phyloP scores from a whole-genome alignment of 129 eudicot species.

The Artemisia annua region DNA sequence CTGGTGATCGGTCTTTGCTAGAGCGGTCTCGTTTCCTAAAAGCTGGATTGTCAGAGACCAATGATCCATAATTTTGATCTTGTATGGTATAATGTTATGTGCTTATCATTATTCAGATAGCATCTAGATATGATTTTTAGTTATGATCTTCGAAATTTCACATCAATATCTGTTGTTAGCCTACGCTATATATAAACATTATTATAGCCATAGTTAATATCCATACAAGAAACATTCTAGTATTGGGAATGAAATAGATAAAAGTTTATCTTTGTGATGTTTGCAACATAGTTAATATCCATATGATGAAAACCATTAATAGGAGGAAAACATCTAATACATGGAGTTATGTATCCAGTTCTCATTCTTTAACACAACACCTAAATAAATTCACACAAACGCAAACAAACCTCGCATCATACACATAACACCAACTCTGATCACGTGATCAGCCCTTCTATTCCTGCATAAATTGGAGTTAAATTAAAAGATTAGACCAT shows the following conservation, averaged over 20 bases:
- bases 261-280: background rate
- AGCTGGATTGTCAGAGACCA: too few species aligned
- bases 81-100: too few species aligned
- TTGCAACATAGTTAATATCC: background rate
- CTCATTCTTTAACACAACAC: slow-evolving; percentile 28
- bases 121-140: too few species aligned
- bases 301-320: slow-evolving; percentile 18
- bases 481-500: background rate
- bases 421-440: slow-evolving; percentile 8
- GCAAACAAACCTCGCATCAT: slow-evolving; percentile 18
- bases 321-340: slow-evolving; percentile 1
- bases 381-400: slow-evolving; percentile 9
- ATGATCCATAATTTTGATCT: too few species aligned
- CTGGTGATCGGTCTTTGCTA: too few species aligned
- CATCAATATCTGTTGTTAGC: too few species aligned
- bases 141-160: too few species aligned
- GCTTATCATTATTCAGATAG: too few species aligned
- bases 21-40: too few species aligned
- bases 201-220: too few species aligned
- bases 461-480: slow-evolving; percentile 27
- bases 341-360: slow-evolving; percentile 18
- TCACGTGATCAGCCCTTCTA: slow-evolving; percentile 12
- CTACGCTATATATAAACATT: too few species aligned
- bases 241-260: background rate
- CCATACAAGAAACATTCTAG: background rate